A percentile compares a stretch with the other conserved stretches of the same genome.
phyloP scores from a whole-genome alignment of 2,329 filamentous ascomycete species.

The Fusarium staphyleae region DNA sequence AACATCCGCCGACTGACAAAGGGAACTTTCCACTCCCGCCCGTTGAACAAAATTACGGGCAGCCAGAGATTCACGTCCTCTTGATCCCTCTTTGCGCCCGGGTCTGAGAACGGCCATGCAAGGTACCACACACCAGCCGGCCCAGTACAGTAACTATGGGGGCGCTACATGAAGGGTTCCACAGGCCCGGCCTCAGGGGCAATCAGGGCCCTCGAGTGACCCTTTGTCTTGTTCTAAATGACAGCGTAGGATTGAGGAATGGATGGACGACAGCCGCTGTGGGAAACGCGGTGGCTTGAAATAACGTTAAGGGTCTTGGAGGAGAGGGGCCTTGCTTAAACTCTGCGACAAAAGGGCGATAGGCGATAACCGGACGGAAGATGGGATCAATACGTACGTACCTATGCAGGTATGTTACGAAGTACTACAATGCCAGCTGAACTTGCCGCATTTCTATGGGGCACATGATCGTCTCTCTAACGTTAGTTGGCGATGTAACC shows the following conservation, averaged over 20 bases:
- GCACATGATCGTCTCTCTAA: background rate
- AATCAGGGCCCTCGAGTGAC: background rate
- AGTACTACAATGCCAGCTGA: constrained; percentile 5
- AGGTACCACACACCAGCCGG: constrained; percentile 25
- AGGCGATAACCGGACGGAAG: background rate
- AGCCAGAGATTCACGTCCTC: too few species aligned
- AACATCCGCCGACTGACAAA: too few species aligned
- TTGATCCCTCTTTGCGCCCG: background rate
- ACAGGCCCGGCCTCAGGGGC: constrained; percentile 21
- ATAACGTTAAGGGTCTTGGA: constrained; percentile 12
- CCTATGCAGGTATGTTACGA: too few species aligned
- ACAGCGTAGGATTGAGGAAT: constrained; percentile 5
- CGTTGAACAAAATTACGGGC: too few species aligned
- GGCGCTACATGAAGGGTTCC: constrained; percentile 6
- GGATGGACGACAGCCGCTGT: constrained; percentile 5
- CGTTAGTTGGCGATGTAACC: background rate
- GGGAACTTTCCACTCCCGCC: too few species aligned
- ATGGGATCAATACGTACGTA: background rate
- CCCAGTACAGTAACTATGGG: constrained; percentile 23
- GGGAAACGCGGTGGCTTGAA: constrained; percentile 18
- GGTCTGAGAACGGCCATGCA: constrained; percentile 34
- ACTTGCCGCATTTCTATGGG: background rate
- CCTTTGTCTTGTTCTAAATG: constrained; percentile 5
- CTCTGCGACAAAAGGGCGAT: background rate
- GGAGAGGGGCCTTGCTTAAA: background rate